Base-by-base conservation (phyloP, 352 stramenopile genomes). In the Blastocystis sp. region DNA sequence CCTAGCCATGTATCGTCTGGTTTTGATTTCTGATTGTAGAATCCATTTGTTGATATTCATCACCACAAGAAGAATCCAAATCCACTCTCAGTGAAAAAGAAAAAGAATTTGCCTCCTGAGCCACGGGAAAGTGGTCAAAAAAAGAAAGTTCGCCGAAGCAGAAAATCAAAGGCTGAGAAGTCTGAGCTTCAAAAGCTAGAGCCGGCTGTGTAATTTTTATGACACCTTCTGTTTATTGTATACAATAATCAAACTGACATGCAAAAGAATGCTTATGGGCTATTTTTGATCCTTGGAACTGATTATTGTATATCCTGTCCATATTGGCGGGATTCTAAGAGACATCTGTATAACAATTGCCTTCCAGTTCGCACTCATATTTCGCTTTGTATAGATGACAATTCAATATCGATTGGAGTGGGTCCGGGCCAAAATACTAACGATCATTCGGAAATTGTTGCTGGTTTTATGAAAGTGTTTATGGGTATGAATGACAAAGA, bases 31-130 rank as follows among this genome's bases (percentile, higher is more conserved):
- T 43, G 26, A 62, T 15, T 0, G 29, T 80, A 80, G 70, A 80
- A 80, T 43, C 70, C 70, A 7, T 62, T 80, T 8, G n/a, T 80
- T 7, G 70, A 80, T 39, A 80, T 80, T 34, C 50, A 80, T 26
- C 70, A 80, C 43, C 34, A 80, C 26, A 61, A 80, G 45, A 80
- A 80, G 70, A 80, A 80, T 39, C 70, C 70, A 26, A 80, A 80
- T 41, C 70, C 70, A 20, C 39, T 80, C 3, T 80, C 70, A 7
- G 53, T 41, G 23, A 80, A 80, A 23, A 80, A 80, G 70, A 80
- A 80, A 41, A 80, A 80, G 70, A 80, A 61, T 26, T 7, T 80
- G 11, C 39, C 70, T 39, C 70, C 70, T 39, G 13, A 45, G 5
- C 70, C 70, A 63, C 29, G 29, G 37, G 34, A 80, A 23, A 18